A percentile compares a stretch with the other conserved stretches of the same genome.
phyloP scores from a whole-genome alignment of 1,284 basidiomycete genomes.

The Flammula alnicola region DNA sequence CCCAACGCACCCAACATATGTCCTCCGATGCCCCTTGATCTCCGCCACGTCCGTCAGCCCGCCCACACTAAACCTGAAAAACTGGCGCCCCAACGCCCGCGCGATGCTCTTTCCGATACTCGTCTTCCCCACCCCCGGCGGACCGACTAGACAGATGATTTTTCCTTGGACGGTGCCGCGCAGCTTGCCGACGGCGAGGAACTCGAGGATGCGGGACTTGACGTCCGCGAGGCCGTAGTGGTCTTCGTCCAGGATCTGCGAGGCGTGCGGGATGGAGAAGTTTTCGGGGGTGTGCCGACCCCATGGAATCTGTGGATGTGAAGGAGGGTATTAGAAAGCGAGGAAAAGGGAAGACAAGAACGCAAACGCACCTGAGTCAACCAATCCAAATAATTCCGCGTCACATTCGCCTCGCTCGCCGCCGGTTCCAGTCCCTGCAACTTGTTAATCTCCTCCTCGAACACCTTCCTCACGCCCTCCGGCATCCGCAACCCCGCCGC shows the following conservation, averaged over 20 bases:
- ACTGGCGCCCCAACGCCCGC: conserved; percentile 82
- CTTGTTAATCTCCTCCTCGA: conserved; percentile 96
- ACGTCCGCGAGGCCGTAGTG: conserved; percentile 97
- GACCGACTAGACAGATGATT: conserved; percentile 96
- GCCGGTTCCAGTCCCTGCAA: conserved; percentile 90
- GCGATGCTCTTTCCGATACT: conserved; percentile 92
- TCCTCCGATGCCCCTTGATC: conserved; percentile 98
- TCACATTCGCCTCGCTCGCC: conserved; percentile 96
- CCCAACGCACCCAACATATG: conserved; percentile 84
- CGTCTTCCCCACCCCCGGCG: conserved; percentile 96
- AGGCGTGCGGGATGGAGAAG: conserved; percentile 88
- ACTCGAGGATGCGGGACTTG: conserved; percentile 97
- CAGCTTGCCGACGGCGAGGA: conserved; percentile 96
- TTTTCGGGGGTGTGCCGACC: conserved; percentile 95
- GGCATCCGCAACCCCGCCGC: conserved; percentile 92
- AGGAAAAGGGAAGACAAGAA: not conserved
- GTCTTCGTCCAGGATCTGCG: conserved; percentile 90
- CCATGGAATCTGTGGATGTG: conserved; percentile 80
- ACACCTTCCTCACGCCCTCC: conserved; percentile 89
- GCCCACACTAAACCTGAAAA: conserved; percentile 97
- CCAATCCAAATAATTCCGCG: conserved; percentile 96
- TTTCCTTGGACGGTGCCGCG: conserved; percentile 96
- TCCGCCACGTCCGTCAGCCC: conserved; percentile 97
- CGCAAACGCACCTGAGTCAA: conserved; percentile 73
- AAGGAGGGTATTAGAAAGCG: not conserved